Percentiles rank a stretch among this genome's conserved stretches.
Evolutionary conservation across 768 basidiomycete species (phyloP).

Genomic region (Boletus tylopilopsis): DNA sequence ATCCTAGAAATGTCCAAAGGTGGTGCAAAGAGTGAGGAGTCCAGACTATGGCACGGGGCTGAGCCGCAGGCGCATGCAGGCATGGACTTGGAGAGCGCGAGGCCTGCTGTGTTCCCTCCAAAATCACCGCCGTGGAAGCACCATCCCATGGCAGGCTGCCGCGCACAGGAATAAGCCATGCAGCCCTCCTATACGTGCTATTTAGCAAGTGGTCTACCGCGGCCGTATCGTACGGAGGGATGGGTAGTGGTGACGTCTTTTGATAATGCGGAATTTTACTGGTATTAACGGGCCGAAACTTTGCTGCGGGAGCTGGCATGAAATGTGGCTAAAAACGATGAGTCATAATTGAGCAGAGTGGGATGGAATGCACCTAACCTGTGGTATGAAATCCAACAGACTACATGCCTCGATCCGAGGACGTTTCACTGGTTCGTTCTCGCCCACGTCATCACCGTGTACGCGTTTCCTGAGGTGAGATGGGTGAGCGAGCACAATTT

Average conservation of each 20-base stretch:
- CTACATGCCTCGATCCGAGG: slow-evolving; percentile 34
- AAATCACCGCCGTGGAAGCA: slow-evolving; percentile 41
- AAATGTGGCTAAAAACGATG: slow-evolving; percentile 24
- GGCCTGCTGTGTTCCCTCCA: slow-evolving; percentile 25
- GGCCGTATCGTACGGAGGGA: slow-evolving; percentile 35
- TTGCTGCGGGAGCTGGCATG: slow-evolving; percentile 14
- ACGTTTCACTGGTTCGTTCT: slow-evolving; percentile 27
- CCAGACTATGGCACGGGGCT: slow-evolving; percentile 41
- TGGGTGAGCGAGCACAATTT: neutral
- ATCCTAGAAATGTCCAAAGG: slow-evolving; percentile 51
- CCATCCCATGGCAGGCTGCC: slow-evolving; percentile 48
- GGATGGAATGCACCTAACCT: slow-evolving; percentile 35
- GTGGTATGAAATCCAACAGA: slow-evolving; percentile 40
- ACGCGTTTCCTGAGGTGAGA: slow-evolving; percentile 9
- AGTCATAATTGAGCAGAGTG: slow-evolving; percentile 3
- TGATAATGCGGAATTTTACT: slow-evolving; percentile 30
- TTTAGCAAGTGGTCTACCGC: slow-evolving; percentile 27
- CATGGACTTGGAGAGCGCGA: slow-evolving; percentile 18
- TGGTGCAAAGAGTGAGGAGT: slow-evolving; percentile 37
- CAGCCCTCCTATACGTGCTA: slow-evolving; percentile 37
- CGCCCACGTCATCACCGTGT: neutral
- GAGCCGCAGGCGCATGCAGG: slow-evolving; percentile 14
- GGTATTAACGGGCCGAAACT: slow-evolving; percentile 15
- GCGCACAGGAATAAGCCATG: slow-evolving; percentile 59
- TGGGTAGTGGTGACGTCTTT: slow-evolving; percentile 34